Evolutionary conservation across 768 basidiomycete species (phyloP).

Genomic region (Trametes cubensis): DNA sequence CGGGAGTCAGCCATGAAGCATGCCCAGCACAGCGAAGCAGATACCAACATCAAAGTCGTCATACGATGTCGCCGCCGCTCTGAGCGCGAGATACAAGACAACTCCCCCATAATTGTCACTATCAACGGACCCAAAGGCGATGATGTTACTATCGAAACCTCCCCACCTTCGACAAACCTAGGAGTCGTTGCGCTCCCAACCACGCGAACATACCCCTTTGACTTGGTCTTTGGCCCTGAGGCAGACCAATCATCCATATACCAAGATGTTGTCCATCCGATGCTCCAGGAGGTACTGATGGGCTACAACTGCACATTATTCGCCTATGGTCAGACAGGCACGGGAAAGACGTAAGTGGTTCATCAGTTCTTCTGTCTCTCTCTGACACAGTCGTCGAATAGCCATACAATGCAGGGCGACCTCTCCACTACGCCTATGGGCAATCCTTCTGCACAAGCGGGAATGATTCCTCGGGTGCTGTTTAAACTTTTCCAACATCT

Average conservation of each 20-base stretch:
- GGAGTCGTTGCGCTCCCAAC: constrained; percentile 78
- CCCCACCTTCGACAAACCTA: constrained; percentile 65
- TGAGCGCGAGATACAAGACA: constrained; percentile 80
- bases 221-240: constrained; percentile 94
- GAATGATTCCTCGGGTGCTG: constrained; percentile 93
- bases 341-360: constrained; percentile 89
- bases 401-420: constrained; percentile 98
- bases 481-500: constrained; percentile 90
- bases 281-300: constrained; percentile 89
- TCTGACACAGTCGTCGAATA: constrained; percentile 32
- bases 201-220: constrained; percentile 88
- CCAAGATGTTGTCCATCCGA: constrained; percentile 88
- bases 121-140: constrained; percentile 76
- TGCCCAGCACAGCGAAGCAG: constrained; percentile 43
- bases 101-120: constrained; percentile 84
- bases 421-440: constrained; percentile 79
- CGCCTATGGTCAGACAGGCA: constrained; percentile 98
- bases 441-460: constrained; percentile 85
- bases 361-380: not conserved
- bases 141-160: constrained; percentile 80
- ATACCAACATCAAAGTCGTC: constrained; percentile 91
- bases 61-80: constrained; percentile 88
- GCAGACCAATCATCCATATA: constrained; percentile 95
- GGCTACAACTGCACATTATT: constrained; percentile 98
- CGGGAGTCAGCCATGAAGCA: constrained; percentile 8